Percentiles rank a stretch among this genome's conserved stretches.
Conservation (phyloP, 2,329 filamentous ascomycete genomes). For the Penicillium sp. region DNA sequence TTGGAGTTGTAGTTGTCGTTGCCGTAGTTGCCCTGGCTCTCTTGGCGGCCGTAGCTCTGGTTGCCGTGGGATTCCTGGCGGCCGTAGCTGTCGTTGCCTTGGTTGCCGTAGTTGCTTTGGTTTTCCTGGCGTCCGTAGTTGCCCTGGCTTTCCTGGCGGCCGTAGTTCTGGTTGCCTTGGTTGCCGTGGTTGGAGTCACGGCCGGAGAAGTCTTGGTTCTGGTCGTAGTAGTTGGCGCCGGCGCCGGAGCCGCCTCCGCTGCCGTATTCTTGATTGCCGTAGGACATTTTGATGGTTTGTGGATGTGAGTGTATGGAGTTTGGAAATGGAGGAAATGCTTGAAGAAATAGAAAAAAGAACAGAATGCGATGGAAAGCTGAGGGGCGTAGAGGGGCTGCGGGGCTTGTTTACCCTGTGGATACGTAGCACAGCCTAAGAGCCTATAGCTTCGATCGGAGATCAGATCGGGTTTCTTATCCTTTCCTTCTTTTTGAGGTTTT, state of each 20-base stretch:
- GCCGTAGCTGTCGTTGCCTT: neutral
- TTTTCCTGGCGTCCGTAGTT: conserved; percentile 15
- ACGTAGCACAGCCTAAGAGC: neutral
- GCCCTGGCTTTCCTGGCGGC: conserved; percentile 4
- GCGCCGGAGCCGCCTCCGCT: conserved; percentile 22
- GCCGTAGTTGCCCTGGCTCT: neutral
- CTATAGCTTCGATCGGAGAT: neutral
- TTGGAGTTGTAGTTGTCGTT: conserved; percentile 13
- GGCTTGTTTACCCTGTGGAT: neutral
- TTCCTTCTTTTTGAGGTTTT: neutral
- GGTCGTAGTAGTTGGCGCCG: conserved; percentile 29
- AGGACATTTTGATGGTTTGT: conserved; percentile 23
- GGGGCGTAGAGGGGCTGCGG: conserved; percentile 7
- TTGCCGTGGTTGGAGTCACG: conserved; percentile 11
- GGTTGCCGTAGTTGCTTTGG: conserved; percentile 11
- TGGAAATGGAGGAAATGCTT: neutral
- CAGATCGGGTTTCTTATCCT: neutral
- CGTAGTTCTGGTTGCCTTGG: neutral
- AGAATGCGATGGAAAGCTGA: conserved; percentile 10
- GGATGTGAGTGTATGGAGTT: neutral
- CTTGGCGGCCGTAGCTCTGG: conserved; percentile 10
- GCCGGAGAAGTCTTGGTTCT: conserved; percentile 17
- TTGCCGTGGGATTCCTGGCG: neutral
- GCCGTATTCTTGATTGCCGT: conserved; percentile 21
- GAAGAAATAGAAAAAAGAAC: neutral